Percentiles rank a stretch among this genome's conserved stretches.
Evolutionary conservation across 441 rosid genomes (phyloP).

Genomic region (Croton setiger): DNA sequence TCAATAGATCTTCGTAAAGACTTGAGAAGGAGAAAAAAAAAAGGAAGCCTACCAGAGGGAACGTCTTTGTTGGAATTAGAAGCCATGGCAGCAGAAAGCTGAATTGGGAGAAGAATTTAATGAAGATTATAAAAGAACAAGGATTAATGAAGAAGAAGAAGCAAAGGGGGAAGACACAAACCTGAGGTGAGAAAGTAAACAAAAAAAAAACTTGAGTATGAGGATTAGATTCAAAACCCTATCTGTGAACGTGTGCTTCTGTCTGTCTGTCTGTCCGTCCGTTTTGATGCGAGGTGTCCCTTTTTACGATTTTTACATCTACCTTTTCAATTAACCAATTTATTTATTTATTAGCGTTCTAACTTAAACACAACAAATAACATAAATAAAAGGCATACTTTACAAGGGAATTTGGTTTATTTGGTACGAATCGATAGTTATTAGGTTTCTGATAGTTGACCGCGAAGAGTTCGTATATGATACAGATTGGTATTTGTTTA

Average conservation of each 20-base stretch:
- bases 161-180: constrained; percentile 11
- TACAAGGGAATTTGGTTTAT: too few relatives aligned
- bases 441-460: too few relatives aligned
- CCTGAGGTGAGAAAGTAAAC: not conserved
- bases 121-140: not conserved
- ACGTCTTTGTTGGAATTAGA: constrained; percentile 51
- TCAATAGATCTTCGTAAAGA: not conserved
- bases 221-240: constrained; percentile 20
- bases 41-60: constrained; percentile 41
- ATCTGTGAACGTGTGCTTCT: not conserved
- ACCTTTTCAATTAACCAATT: too few relatives aligned
- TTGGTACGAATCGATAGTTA: too few relatives aligned
- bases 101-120: not conserved
- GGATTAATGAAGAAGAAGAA: constrained; percentile 6
- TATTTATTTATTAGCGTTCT: too few relatives aligned
- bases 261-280: not conserved
- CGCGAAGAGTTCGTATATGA: too few relatives aligned
- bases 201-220: not conserved
- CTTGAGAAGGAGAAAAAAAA: not conserved
- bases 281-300: not conserved
- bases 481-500: too few relatives aligned
- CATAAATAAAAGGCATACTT: too few relatives aligned
- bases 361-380: too few relatives aligned
- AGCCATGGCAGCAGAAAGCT: constrained; percentile 46
- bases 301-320: not conserved